A percentile compares a stretch with the other conserved stretches of the same genome.
These are phyloP conservation scores for Hemisphaericaspora lyxosophila DNA, from an alignment of 1,139 yeast species.

Conservation along the genomic window DNA sequence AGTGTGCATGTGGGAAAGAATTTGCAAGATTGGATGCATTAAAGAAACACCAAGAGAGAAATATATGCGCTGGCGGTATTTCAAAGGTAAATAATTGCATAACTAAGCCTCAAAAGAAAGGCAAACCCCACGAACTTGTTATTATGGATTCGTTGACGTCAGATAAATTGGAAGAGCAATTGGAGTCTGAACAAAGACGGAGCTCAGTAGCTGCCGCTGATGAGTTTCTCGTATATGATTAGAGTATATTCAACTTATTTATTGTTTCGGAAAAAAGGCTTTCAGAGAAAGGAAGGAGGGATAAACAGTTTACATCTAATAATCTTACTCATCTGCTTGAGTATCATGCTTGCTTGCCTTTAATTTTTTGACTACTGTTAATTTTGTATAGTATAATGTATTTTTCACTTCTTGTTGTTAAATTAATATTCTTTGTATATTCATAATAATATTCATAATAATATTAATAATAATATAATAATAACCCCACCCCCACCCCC, in stretches of 20 bases:
- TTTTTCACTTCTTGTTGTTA: not conserved
- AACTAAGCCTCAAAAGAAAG: constrained; percentile 29
- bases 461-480: too few relatives aligned
- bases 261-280: too few relatives aligned
- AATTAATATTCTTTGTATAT: not conserved
- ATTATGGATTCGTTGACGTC: constrained; percentile 21
- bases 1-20: constrained; percentile 89
- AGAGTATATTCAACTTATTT: too few relatives aligned
- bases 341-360: not conserved
- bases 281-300: too few relatives aligned
- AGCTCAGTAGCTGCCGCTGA: not conserved
- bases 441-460: not conserved
- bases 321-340: not conserved
- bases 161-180: constrained; percentile 21
- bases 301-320: too few relatives aligned
- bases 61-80: constrained; percentile 75
- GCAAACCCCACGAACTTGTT: constrained; percentile 10
- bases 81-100: constrained; percentile 25
- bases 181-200: constrained; percentile 7
- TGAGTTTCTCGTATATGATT: constrained; percentile 1
- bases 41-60: constrained; percentile 74
- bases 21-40: constrained; percentile 90
- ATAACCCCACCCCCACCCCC: too few relatives aligned
- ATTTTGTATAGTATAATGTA: not conserved
- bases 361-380: not conserved